phyloP scores from a whole-genome alignment of 1,139 yeast species.

The Ashbya aceris region DNA sequence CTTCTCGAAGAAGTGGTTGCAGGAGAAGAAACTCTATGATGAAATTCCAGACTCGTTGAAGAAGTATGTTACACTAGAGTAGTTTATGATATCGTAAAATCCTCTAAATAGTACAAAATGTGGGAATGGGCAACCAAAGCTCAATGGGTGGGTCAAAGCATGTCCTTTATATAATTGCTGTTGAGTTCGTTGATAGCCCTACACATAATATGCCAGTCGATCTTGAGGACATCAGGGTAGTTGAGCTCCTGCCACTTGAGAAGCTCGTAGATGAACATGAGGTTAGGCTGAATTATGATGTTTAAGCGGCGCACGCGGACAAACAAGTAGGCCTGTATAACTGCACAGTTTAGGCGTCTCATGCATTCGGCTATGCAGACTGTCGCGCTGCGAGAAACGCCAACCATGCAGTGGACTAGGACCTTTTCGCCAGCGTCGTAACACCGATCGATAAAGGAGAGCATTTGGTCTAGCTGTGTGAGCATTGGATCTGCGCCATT shows the following conservation, averaged over 20 bases:
- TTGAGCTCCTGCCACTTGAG: slow-evolving; percentile 62
- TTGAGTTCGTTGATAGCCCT: slow-evolving; percentile 74
- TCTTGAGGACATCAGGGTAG: slow-evolving; percentile 14
- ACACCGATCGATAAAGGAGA: slow-evolving; percentile 37
- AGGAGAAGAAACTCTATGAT: slow-evolving; percentile 55
- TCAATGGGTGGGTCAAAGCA: neutral
- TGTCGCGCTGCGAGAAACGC: slow-evolving; percentile 85
- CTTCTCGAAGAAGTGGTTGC: slow-evolving; percentile 69
- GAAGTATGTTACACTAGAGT: slow-evolving; percentile 48
- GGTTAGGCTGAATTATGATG: slow-evolving; percentile 84
- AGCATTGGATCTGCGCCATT: slow-evolving; percentile 45
- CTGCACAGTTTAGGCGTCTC: slow-evolving; percentile 55
- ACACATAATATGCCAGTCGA: slow-evolving; percentile 88
- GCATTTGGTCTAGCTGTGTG: slow-evolving; percentile 34
- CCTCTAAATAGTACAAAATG: neutral
- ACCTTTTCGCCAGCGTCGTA: slow-evolving; percentile 38
- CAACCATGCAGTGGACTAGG: slow-evolving; percentile 82
- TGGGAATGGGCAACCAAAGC: neutral
- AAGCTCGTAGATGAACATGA: slow-evolving; percentile 76
- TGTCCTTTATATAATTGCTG: slow-evolving; percentile 30
- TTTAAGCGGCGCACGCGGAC: slow-evolving; percentile 79
- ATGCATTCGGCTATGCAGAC: slow-evolving; percentile 86
- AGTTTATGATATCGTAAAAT: slow-evolving; percentile 3
- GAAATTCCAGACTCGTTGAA: slow-evolving; percentile 61
- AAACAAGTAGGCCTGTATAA: slow-evolving; percentile 67